These are phyloP conservation scores for Coniferiporia sulphurascens DNA, from an alignment of 1,284 basidiomycete genomes.

Conservation along the genomic window DNA sequence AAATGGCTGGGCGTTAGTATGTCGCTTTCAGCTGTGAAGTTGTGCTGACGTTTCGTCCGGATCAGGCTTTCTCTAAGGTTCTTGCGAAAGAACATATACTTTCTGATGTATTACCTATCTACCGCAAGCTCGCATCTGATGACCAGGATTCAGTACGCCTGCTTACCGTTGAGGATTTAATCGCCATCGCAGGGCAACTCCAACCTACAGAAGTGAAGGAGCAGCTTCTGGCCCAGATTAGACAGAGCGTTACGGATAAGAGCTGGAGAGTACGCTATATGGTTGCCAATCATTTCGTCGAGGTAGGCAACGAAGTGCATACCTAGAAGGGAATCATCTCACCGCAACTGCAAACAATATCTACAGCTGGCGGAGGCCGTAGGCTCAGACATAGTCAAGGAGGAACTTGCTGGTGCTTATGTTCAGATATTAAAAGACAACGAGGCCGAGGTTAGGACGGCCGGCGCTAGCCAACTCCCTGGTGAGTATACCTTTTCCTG, in stretches of 20 bases:
- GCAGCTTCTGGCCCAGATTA: conserved; percentile 84
- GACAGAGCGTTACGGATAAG: conserved; percentile 88
- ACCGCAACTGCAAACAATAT: background rate
- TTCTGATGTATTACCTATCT: conserved; percentile 87
- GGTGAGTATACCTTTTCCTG: conserved; percentile 45
- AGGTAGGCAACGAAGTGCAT: conserved; percentile 43
- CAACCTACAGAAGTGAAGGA: conserved; percentile 86
- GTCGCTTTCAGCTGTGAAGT: background rate
- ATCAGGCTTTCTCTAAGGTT: conserved; percentile 72
- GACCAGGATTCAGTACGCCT: conserved; percentile 98
- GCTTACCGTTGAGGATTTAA: conserved; percentile 94
- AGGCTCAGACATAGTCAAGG: conserved; percentile 86
- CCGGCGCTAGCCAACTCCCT: conserved; percentile 94
- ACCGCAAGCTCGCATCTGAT: conserved; percentile 91
- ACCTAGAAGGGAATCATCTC: background rate
- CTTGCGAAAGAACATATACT: conserved; percentile 78
- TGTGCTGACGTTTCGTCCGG: conserved; percentile 18
- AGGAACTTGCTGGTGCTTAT: conserved; percentile 92
- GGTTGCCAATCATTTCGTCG: conserved; percentile 98
- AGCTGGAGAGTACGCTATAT: conserved; percentile 99
- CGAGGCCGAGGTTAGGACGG: conserved; percentile 97
- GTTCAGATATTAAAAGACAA: conserved; percentile 96
- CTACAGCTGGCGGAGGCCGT: conserved; percentile 85
- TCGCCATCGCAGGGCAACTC: conserved; percentile 86
- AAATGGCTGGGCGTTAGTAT: conserved; percentile 87